These are phyloP conservation scores for Eucalyptus lansdowneana DNA, from an alignment of 345 rosid species.

Conservation along the genomic window DNA sequence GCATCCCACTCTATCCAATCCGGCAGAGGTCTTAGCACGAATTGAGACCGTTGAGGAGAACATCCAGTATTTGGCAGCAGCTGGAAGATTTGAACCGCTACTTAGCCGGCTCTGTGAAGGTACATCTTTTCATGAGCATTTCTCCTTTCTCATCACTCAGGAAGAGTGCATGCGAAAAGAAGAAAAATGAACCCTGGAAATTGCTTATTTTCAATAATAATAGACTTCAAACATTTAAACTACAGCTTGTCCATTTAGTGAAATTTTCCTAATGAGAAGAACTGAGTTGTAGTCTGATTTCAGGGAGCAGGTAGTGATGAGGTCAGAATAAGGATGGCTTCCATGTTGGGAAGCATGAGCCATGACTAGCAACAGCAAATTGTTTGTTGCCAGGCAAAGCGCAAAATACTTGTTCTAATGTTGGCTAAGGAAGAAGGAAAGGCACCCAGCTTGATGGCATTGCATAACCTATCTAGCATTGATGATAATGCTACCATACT, in stretches of 20 bases:
- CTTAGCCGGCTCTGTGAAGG: slow-evolving; percentile 14
- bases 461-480: slow-evolving; percentile 24
- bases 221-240: background rate
- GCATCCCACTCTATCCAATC: slow-evolving; percentile 20
- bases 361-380: slow-evolving; percentile 21
- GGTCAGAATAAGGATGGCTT: slow-evolving; percentile 24
- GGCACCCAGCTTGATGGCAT: slow-evolving; percentile 16
- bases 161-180: background rate
- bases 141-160: background rate
- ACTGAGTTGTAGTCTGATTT: background rate
- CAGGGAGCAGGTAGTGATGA: slow-evolving; percentile 19
- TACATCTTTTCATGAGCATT: background rate
- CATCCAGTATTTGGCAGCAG: slow-evolving; percentile 17
- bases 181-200: background rate
- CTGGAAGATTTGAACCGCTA: slow-evolving; percentile 35
- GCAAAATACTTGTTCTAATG: slow-evolving; percentile 13
- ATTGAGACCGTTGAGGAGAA: slow-evolving; percentile 17
- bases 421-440: slow-evolving; percentile 8
- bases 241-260: background rate
- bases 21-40: slow-evolving; percentile 19
- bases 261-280: background rate
- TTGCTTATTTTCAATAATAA: background rate
- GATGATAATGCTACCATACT: slow-evolving; percentile 27
- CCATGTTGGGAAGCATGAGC: slow-evolving; percentile 25
- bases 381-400: slow-evolving; percentile 18